Evolutionary conservation across 805 yeast genomes (phyloP), one percentile per base, ranked within the genome.

Genomic region (Vanderwaltozyma tropicalis): DNA sequence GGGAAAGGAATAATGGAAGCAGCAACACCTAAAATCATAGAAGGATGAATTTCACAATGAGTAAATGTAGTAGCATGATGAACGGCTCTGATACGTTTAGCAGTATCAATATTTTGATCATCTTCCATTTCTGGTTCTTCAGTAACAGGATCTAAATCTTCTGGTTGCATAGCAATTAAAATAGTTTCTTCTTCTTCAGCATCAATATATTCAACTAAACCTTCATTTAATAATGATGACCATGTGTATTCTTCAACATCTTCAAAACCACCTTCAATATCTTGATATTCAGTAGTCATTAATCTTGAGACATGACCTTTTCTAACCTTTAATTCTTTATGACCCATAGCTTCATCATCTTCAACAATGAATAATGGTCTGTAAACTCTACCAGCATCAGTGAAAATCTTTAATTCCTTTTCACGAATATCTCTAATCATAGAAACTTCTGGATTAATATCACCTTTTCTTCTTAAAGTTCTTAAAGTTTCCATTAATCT

Each of bases 1-100:
- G 99, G 99, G 83, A 92, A 92, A 15, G 99, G 99, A 72, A 92
- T 92, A 59, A 92, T 87, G 21, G 95, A 85, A 5, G 99, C 99
- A 32, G 96, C 95, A 47, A 92, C 96, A 63, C 98, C 98, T 44
- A 92, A 71, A 62, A 92, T 89, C 98, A 92, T 92, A 22, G 95
- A 82, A 15, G 98, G 98, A 66, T 92, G 98, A 57, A 92, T 88
- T 66, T 92, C 98, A 74, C 98, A 92, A 63, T 92, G 98, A 0
- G 98, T 92, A 69, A 85, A 92, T 2, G 97, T 87, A 47, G 79
- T 83, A 1, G 76, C 70, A 51, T 78, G 76, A 18, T 77, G 72
- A 35, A 69, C 67, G 44, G 85, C 78, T 61, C 80, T 88, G 56
- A 92, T 84, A 66, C 98, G 78, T 62, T 79, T 78, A 24, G 94